Evolutionary conservation across 441 rosid genomes (phyloP).

Genomic region (Aquilaria agallochum): DNA sequence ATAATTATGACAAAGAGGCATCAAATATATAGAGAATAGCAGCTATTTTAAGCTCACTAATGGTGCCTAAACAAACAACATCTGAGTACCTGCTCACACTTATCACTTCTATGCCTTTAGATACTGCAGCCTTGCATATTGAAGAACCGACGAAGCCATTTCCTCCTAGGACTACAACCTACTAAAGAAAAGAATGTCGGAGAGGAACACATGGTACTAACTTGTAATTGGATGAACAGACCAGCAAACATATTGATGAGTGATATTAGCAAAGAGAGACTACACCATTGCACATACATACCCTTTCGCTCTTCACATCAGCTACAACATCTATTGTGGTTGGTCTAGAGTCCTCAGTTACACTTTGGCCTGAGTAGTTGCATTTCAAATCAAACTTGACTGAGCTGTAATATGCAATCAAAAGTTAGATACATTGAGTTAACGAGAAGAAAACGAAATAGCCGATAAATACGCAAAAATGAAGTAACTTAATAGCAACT

Average conservation of each 20-base stretch:
- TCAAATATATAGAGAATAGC: not conserved
- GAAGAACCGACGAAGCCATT: conserved; percentile 95
- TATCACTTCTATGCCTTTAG: conserved; percentile 72
- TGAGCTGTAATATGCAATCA: conserved; percentile 22
- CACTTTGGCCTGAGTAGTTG: conserved; percentile 52
- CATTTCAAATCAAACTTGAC: conserved; percentile 57
- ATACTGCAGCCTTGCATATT: conserved; percentile 85
- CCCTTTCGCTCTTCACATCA: conserved; percentile 73
- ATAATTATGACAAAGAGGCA: conserved; percentile 5
- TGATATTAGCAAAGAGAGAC: not conserved
- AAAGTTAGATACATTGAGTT: not conserved
- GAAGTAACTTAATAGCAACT: no score
- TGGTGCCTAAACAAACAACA: not conserved
- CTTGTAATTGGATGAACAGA: not conserved
- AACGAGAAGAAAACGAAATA: not conserved
- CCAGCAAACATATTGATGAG: conserved; percentile 1
- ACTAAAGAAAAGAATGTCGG: conserved; percentile 21
- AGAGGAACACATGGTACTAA: conserved; percentile 8
- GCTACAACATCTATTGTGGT: conserved; percentile 80
- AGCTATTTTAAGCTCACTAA: not conserved
- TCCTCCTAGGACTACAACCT: conserved; percentile 95
- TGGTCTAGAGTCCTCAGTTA: conserved; percentile 32
- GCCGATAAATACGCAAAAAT: conserved; percentile 1
- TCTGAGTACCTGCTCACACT: conserved; percentile 75
- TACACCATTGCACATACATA: conserved; percentile 14